These are phyloP conservation scores for Aspergillus bridgeri DNA, from an alignment of 495 filamentous ascomycete genomes.

Conservation along the genomic window DNA sequence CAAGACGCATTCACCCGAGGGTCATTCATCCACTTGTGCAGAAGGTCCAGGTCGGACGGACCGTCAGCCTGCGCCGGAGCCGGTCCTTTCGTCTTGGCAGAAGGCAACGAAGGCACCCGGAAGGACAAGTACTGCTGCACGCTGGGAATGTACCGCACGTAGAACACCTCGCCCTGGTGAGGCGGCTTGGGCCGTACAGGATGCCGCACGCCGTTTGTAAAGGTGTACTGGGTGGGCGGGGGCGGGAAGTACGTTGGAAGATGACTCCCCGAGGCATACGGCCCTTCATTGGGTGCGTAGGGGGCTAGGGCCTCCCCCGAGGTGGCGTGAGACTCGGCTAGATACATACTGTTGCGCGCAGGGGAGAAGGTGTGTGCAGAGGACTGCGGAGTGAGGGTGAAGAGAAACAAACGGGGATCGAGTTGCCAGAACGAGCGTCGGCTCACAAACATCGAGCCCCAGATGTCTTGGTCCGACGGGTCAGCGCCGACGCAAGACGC, in stretches of 20 bases:
- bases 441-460: slow-evolving; percentile 79
- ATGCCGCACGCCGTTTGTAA: slow-evolving; percentile 76
- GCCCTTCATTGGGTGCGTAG: slow-evolving; percentile 43
- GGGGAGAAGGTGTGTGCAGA: slow-evolving; percentile 47
- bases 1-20: slow-evolving; percentile 80
- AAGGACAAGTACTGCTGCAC: slow-evolving; percentile 84
- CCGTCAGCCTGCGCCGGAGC: slow-evolving; percentile 6
- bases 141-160: slow-evolving; percentile 80
- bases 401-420: slow-evolving; percentile 81
- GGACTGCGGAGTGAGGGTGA: slow-evolving; percentile 66
- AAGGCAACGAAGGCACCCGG: slow-evolving; percentile 58
- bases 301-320: slow-evolving; percentile 18
- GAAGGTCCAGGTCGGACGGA: slow-evolving; percentile 64
- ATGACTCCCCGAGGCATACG: slow-evolving; percentile 70
- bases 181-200: slow-evolving; percentile 87
- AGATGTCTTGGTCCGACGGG: slow-evolving; percentile 53
- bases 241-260: slow-evolving; percentile 90
- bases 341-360: slow-evolving; percentile 42
- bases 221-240: slow-evolving; percentile 72
- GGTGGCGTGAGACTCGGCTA: slow-evolving; percentile 11
- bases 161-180: slow-evolving; percentile 83
- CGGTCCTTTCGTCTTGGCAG: slow-evolving; percentile 17
- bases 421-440: slow-evolving; percentile 88
- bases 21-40: slow-evolving; percentile 88
- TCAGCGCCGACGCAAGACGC: slow-evolving; percentile 72